Evolutionary conservation across 805 yeast genomes (phyloP), one percentile per base, ranked within the genome.

Genomic region (Teunomyces pallodes): DNA sequence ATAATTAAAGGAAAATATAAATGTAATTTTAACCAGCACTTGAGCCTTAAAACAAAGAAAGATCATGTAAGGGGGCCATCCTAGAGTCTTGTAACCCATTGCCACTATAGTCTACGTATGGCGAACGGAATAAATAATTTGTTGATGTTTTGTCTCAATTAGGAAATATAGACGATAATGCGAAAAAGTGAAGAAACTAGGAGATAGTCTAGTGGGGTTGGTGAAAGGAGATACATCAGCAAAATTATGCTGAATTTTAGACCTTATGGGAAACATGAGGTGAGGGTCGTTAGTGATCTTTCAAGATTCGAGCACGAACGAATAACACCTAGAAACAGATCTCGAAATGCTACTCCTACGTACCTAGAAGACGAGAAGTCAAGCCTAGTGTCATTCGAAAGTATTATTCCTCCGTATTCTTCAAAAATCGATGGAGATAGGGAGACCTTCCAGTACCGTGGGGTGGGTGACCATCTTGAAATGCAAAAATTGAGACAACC

Each of bases 311-410:
- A 67, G 31, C 61, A 54, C 45, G 67, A 63, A 24, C 51, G 52
- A 17, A 54, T 52, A 2, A 51, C 55, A 4, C 65, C 69, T 1
- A 32, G 64, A 42, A 54, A 53, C 26, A 51, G 72, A 32, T 66
- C 73, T 3, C 50, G 72, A 52, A 63, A 68, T 43, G 45, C 66
- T 2, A 61, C 73, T 6, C 72, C 73, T 1, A 56, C 66, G 5
- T 41, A 36, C 3, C 13, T 35, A n/a, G 52, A 29, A 27, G 57
- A 46, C 36, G 54, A 42, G 7, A 42, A 44, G 13, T 47, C 46
- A 30, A 50, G 52, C 13, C 36, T 45, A 8, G 45, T 47, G 5
- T 47, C 51, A 8, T 50, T 51, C 12, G 51, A 49, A 31, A 51
- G 45, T 9, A 27, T 44, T 6, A 31, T 43, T 17, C 49, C 51